Percentiles rank a stretch among this genome's conserved stretches.
Conservation (phyloP, 1,139 yeast genomes). For the Torulaspora pretoriensis region DNA sequence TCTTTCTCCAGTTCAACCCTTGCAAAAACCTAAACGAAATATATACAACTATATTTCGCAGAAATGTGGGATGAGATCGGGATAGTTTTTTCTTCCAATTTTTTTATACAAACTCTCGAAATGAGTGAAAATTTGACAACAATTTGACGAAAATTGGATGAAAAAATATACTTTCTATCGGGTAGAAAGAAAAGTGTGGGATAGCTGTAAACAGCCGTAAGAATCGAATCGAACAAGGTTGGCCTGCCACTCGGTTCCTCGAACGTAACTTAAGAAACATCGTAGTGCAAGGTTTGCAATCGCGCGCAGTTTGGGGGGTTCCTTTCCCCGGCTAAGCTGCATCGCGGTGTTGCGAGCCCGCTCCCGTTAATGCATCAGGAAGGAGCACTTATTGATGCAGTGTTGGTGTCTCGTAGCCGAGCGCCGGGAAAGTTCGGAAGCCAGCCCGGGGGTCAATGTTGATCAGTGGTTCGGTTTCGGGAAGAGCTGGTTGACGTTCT, state of each 20-base stretch:
- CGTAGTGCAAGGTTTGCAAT: neutral
- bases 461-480: constrained; percentile 2
- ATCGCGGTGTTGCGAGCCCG: constrained; percentile 1
- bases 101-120: neutral
- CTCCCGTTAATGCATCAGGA: neutral
- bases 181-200: constrained; percentile 2
- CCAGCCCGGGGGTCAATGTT: neutral
- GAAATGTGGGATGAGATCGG: neutral
- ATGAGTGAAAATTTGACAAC: neutral
- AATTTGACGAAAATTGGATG: neutral
- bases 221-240: neutral
- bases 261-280: neutral
- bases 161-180: constrained; percentile 1
- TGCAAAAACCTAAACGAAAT: neutral
- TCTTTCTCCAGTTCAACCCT: neutral
- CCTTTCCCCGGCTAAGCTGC: constrained; percentile 1
- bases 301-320: neutral
- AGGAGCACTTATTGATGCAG: too few relatives aligned
- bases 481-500: constrained; percentile 8
- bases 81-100: neutral
- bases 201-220: neutral
- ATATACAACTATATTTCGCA: neutral
- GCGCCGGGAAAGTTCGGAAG: neutral
- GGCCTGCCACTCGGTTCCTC: constrained; percentile 1
- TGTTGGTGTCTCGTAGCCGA: too few relatives aligned